Evolutionary conservation across 2,329 filamentous ascomycete genomes (phyloP), one percentile per base, ranked within the genome.

Genomic region (Byssothecium circinans): DNA sequence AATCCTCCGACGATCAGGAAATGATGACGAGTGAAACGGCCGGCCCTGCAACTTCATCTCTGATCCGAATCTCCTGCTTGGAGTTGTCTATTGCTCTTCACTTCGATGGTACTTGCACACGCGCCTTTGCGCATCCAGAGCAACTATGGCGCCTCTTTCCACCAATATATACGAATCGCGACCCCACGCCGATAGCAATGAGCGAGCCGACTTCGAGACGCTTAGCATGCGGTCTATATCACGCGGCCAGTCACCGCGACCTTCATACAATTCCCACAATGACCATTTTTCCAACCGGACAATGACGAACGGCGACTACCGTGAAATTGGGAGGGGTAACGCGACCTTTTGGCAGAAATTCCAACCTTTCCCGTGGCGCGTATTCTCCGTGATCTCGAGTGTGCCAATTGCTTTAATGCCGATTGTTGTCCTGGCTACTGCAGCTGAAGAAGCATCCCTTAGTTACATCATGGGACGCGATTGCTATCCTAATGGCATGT

Each of bases 401-500:
- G 46, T 65, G 1, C 63, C 63, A 2, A 43, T 67, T 38, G 57
- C 61, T 8, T 45, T 67, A 2, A 45, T 50, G 1, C 53, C 60
- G 8, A 62, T 69, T 7, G 41, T 68, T 20, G 41, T 54, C n/a
- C 61, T 69, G 30, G 56, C 62, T 2, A 56, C 55, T 1, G 57
- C 56, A 14, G 65, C 65, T 2, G 64, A 69, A 50, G 50, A 43
- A 30, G 58, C 60, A 11, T 68, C 64, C 2, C 52, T 57, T 12
- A 52, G 50, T 27, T 67, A 66, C 45, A 61, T 67, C 41, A 43
- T 38, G 15, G 56, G 56, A 8, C 60, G 59, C 35, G 43, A 57
- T 17, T 68, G 64, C 52, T 69, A 69, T 42, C 64, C 64, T 2
- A 69, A 68, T 40, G 64, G 65, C 11, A 43, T 61, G 11, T 69